phyloP scores from a whole-genome alignment of 2,329 filamentous ascomycete genomes.

The Colletotrichum sp. region DNA sequence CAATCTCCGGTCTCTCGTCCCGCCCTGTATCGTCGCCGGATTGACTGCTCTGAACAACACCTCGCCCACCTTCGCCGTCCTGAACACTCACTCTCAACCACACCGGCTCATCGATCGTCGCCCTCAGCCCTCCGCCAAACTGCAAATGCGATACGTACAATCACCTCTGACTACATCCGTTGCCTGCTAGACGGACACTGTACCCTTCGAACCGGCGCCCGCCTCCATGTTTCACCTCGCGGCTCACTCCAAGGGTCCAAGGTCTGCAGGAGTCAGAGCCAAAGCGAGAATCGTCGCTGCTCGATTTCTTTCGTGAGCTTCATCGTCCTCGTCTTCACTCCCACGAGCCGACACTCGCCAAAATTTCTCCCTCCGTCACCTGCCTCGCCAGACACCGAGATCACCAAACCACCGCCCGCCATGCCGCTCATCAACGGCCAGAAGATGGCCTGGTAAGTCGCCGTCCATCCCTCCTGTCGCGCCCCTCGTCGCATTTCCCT shows the following conservation, averaged over 20 bases:
- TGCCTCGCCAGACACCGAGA: background rate
- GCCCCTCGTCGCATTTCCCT: background rate
- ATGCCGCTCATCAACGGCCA: slow-evolving; percentile 75
- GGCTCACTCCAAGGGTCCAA: slow-evolving; percentile 13
- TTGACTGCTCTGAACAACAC: background rate
- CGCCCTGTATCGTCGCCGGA: background rate
- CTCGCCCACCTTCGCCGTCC: background rate
- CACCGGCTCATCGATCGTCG: background rate
- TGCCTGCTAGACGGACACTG: background rate
- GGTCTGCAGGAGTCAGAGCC: slow-evolving; percentile 5
- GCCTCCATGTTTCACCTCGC: slow-evolving; percentile 20
- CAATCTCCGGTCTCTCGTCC: background rate
- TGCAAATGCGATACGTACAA: background rate
- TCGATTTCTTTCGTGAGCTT: background rate
- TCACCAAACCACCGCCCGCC: slow-evolving; percentile 26
- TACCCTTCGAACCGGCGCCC: slow-evolving; percentile 4
- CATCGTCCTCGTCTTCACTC: background rate
- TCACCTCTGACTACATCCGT: background rate
- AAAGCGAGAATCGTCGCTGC: background rate
- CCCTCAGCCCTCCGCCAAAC: background rate
- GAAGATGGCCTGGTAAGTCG: slow-evolving; percentile 75
- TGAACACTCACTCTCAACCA: background rate
- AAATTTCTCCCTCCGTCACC: background rate
- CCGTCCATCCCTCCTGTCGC: slow-evolving; percentile 11
- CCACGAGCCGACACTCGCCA: background rate